Percentiles rank a stretch among this genome's conserved stretches.
Conservation (phyloP, 169 alveolate genomes). For the Eimeria necatrix region DNA sequence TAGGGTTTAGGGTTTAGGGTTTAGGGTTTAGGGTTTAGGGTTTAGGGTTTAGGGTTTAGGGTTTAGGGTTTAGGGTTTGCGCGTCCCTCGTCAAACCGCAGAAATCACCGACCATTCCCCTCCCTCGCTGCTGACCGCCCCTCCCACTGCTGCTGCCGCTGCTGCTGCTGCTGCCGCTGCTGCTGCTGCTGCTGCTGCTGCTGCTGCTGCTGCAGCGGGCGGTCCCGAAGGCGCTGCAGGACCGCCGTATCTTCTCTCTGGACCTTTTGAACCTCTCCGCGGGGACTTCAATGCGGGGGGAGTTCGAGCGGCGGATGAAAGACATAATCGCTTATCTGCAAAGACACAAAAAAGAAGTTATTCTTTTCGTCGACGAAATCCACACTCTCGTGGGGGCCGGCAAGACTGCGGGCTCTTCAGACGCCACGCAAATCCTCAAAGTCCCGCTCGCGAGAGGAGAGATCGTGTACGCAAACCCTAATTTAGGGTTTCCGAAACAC, state of each 20-base stretch:
- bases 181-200: too few relatives aligned
- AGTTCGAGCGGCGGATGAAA: constrained; percentile 87
- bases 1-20: constrained; percentile 67
- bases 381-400: constrained; percentile 92
- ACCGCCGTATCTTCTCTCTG: constrained; percentile 79
- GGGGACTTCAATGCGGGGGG: constrained; percentile 94
- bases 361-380: constrained; percentile 91
- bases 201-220: constrained; percentile 93
- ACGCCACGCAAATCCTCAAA: constrained; percentile 94
- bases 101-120: too few relatives aligned
- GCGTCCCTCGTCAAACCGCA: too few relatives aligned
- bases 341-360: constrained; percentile 56
- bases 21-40: constrained; percentile 8
- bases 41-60: neutral
- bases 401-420: constrained; percentile 92
- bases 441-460: constrained; percentile 95
- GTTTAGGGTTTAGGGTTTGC: constrained; percentile 11
- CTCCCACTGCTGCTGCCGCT: too few relatives aligned
- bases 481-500: neutral
- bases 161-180: too few relatives aligned
- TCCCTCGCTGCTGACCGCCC: too few relatives aligned
- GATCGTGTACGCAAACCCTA: constrained; percentile 82
- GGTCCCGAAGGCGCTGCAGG: constrained; percentile 82
- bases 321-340: constrained; percentile 88
- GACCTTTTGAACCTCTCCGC: constrained; percentile 87